Evolutionary conservation across 2,329 filamentous ascomycete genomes (phyloP), one percentile per base, ranked within the genome.

Genomic region (Sphaerulina vaccinii): DNA sequence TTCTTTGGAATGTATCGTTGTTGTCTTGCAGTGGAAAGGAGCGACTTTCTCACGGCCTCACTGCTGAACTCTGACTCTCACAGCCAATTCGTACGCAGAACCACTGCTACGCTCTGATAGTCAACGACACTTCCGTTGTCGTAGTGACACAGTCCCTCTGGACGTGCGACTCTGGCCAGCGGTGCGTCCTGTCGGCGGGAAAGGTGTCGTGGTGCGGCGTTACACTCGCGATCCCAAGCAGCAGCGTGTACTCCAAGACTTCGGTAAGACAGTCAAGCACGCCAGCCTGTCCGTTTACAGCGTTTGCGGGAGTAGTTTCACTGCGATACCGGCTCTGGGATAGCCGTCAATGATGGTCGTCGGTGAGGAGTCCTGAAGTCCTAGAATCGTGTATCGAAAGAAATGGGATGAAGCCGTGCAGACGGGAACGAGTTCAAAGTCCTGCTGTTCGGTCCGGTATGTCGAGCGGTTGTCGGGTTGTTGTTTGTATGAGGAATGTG

Each of bases 401-500:
- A 9, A 10, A 29, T 37, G 11, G 5, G 37, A 19, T 16, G 38
- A 21, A 24, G 38, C 3, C 21, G 8, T 40, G 13, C 18, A 40
- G 38, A 40, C 2, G 38, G 19, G 9, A 23, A 9, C 38, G 38
- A 9, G n/a, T 15, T 32, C 35, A 15, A 37, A 3, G 35, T 37
- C 10, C 9, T 8, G 2, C n/a, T 5, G n/a, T 7, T 32, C 35
- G 35, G n/a, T 19, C 35, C 35, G 35, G 23, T 44, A 15, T 48
- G 44, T 36, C 18, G 44, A 38, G 33, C 27, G 18, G 43, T 23
- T 39, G 45, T 32, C n/a, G n/a, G n/a, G n/a, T n/a, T n/a, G n/a
- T n/a, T n/a, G n/a, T n/a, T n/a, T 39, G 18, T 39, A 36, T 10
- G 35, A 18, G 45, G 45, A 49, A 49, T 49, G 45, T 39, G 43